Percentiles rank a stretch among this genome's conserved stretches.
phyloP scores from a whole-genome alignment of 202 grass and related monocot species.

The Musa balbisiana region DNA sequence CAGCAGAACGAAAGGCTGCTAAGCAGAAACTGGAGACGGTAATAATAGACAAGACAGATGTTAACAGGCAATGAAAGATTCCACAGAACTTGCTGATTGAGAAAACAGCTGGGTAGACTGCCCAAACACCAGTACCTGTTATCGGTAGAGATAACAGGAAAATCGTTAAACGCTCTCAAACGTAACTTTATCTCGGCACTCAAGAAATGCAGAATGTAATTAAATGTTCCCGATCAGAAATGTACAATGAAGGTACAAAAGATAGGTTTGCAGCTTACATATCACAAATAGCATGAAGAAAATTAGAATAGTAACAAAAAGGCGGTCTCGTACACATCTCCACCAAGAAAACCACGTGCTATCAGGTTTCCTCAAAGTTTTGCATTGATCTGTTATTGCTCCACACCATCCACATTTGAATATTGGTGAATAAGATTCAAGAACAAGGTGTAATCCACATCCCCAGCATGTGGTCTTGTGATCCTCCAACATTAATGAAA shows the following conservation, averaged over 20 bases:
- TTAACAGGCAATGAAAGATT: slow-evolving; percentile 66
- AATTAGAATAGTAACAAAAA: slow-evolving; percentile 66
- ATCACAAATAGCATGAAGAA: slow-evolving; percentile 87
- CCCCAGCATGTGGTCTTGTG: slow-evolving; percentile 81
- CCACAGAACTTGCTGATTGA: slow-evolving; percentile 60
- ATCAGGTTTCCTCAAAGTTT: slow-evolving; percentile 55
- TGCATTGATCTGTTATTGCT: slow-evolving; percentile 66
- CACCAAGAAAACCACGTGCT: slow-evolving; percentile 69
- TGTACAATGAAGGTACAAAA: not conserved
- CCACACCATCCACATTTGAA: slow-evolving; percentile 99
- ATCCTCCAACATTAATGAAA: slow-evolving; percentile 60
- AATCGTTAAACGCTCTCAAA: slow-evolving; percentile 17
- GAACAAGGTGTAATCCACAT: slow-evolving; percentile 67
- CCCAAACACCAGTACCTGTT: slow-evolving; percentile 83
- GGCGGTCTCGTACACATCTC: slow-evolving; percentile 57
- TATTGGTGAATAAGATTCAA: slow-evolving; percentile 53
- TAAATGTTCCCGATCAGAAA: not conserved
- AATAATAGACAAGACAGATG: slow-evolving; percentile 49
- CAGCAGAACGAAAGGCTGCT: slow-evolving; percentile 67
- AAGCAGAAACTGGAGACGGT: slow-evolving; percentile 69
- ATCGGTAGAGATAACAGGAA: slow-evolving; percentile 9
- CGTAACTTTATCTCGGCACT: slow-evolving; percentile 5
- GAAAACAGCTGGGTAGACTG: slow-evolving; percentile 81
- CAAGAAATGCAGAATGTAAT: not conserved
- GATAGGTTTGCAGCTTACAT: slow-evolving; percentile 42